A percentile compares a stretch with the other conserved stretches of the same genome.
phyloP scores from a whole-genome alignment of 2,329 filamentous ascomycete species.

The Rhynchosporium secalis region DNA sequence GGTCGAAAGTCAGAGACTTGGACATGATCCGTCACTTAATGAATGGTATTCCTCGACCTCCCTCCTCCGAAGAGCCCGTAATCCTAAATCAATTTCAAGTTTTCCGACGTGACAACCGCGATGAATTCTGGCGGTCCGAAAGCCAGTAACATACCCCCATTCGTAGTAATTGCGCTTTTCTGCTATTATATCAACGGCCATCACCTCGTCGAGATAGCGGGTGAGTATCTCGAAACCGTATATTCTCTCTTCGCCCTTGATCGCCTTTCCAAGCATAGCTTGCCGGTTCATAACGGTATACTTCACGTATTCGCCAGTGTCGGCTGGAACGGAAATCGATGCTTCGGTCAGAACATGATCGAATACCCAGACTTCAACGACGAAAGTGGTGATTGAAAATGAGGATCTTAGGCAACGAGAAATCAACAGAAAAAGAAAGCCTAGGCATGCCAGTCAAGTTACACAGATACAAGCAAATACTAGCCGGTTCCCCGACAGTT shows the following conservation, averaged over 20 bases:
- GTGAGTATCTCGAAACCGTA: slow-evolving; percentile 42
- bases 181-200: slow-evolving; percentile 37
- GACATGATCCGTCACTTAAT: slow-evolving; percentile 3
- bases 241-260: slow-evolving; percentile 44
- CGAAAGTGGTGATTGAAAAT: slow-evolving; percentile 21
- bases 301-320: slow-evolving; percentile 33
- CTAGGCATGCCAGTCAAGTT: no score
- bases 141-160: slow-evolving; percentile 5
- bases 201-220: slow-evolving; percentile 41
- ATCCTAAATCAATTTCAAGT: slow-evolving; percentile 34
- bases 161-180: slow-evolving; percentile 16
- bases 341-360: no score
- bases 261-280: slow-evolving; percentile 42
- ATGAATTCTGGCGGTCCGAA: slow-evolving; percentile 26
- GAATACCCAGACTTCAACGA: slow-evolving; percentile 7
- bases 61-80: slow-evolving; percentile 41
- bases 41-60: slow-evolving; percentile 18
- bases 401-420: slow-evolving; percentile 5
- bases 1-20: background rate
- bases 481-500: no score
- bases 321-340: slow-evolving; percentile 18
- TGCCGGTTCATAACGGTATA: slow-evolving; percentile 32
- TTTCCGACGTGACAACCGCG: slow-evolving; percentile 31
- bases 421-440: background rate
- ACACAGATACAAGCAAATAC: no score